Evolutionary conservation across 2,329 filamentous ascomycete species (phyloP), one percentile per base, ranked within the genome.

Genomic region (Sarocladiaceae sp.): DNA sequence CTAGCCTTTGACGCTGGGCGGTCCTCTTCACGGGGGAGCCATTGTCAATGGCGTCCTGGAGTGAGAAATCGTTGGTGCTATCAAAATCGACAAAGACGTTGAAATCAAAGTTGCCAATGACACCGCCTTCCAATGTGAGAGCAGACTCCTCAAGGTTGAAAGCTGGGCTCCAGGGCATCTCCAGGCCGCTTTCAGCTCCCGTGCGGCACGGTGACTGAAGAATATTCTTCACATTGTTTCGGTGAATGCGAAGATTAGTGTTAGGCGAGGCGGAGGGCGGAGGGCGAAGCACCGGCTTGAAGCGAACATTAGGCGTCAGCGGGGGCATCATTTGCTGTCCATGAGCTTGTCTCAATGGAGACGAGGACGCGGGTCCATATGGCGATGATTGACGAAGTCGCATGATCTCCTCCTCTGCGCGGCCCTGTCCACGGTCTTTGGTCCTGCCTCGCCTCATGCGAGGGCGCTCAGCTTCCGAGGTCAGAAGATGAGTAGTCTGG

Each of bases 361-460:
- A 89, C 2, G 85, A 88, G 3, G 82, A 84, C 15, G 69, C 61
- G 7, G 76, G 74, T 27, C 72, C 63, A 12, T 95, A 90, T 56
- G 90, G 91, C 2, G 89, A 95, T 2, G 91, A 96, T 50, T 86
- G 87, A 52, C 93, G 85, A 44, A 97, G 83, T 32, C 91, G 87
- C 35, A 86, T 87, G 69, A 98, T 96, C 64, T 96, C 93, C 56
- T 94, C 90, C 63, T 97, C 93, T 13, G 93, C 93, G 49, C 48
- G 45, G 12, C 45, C 48, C 31, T 34, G 37, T 7, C 37, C 37
- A 5, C 39, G 31, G 24, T 37, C 21, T 16, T 27, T 43, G 21
- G 40, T 33, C 4, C 91, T 85, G 23, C 91, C 91, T 48, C 88
- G 84, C 69, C 91, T 94, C 55, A 89, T 83, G 45, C 80, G 78